These are phyloP conservation scores for Catharanthus roseus DNA, from an alignment of 257 asterid genomes.

Conservation along the genomic window DNA sequence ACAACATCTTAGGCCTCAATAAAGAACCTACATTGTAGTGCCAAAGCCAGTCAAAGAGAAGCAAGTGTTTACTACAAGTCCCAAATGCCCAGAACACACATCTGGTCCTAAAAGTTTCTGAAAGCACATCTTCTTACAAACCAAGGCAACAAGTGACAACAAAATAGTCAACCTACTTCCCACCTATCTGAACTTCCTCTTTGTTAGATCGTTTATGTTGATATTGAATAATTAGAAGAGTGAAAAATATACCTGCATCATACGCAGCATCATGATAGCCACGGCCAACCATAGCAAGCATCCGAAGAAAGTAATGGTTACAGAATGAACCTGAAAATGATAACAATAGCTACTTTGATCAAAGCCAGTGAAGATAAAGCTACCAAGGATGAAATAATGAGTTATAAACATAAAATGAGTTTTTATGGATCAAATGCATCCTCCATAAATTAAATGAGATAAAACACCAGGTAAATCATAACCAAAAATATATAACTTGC, in stretches of 20 bases:
- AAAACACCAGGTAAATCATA: neutral
- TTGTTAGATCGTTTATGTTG: neutral
- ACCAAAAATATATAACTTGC: neutral
- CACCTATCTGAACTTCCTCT: neutral
- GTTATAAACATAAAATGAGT: neutral
- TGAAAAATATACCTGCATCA: conserved; percentile 41
- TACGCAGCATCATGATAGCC: conserved; percentile 62
- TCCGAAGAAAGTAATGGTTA: conserved; percentile 84
- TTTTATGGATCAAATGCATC: neutral
- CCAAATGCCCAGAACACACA: neutral
- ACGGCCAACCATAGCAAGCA: conserved; percentile 67
- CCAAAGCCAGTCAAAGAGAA: neutral
- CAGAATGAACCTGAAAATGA: conserved; percentile 59
- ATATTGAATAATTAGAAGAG: neutral
- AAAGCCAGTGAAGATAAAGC: neutral
- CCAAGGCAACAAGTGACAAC: neutral
- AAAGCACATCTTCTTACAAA: neutral
- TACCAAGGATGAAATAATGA: neutral
- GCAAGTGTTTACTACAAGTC: neutral
- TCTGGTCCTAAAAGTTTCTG: neutral
- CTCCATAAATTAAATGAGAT: neutral
- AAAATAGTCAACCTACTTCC: neutral
- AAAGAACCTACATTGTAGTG: no score
- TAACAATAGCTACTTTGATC: neutral
- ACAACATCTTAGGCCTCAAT: neutral